phyloP scores from a whole-genome alignment of 2,329 filamentous ascomycete genomes.

The Monilinia vaccinii-corymbosi region DNA sequence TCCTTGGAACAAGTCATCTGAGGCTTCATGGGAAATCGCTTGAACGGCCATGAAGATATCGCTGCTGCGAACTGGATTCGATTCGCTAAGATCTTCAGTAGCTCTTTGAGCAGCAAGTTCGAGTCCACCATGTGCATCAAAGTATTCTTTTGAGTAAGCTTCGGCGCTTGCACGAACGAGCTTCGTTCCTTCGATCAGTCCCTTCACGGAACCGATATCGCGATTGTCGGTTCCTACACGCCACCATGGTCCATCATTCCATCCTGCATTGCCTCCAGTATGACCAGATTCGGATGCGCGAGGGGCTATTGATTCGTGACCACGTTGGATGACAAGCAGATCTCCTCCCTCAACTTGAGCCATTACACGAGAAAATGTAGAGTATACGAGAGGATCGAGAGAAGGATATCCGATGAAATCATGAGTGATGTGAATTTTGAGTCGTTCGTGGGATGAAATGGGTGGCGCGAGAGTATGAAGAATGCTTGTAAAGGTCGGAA shows the following conservation, averaged over 20 bases:
- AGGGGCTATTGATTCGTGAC: constrained; percentile 70
- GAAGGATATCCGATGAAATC: constrained; percentile 91
- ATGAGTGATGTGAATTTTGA: constrained; percentile 95
- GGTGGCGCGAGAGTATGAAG: constrained; percentile 92
- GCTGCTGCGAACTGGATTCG: constrained; percentile 82
- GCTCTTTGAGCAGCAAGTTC: constrained; percentile 73
- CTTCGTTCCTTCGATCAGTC: constrained; percentile 80
- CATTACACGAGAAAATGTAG: constrained; percentile 92
- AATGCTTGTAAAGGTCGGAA: constrained; percentile 91
- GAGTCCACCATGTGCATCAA: constrained; percentile 65
- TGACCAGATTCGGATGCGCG: constrained; percentile 53
- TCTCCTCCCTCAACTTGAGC: constrained; percentile 97
- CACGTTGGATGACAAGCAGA: constrained; percentile 85
- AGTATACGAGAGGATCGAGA: constrained; percentile 84
- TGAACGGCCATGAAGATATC: constrained; percentile 96
- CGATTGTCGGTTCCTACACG: constrained; percentile 60
- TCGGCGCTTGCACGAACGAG: constrained; percentile 85
- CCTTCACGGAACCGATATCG: constrained; percentile 70
- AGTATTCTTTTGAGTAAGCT: constrained; percentile 78
- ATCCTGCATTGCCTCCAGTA: constrained; percentile 53
- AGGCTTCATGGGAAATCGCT: constrained; percentile 60
- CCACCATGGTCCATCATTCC: constrained; percentile 98
- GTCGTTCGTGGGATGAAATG: constrained; percentile 91
- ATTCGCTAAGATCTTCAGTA: constrained; percentile 68
- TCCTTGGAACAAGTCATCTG: constrained; percentile 59